These are phyloP conservation scores for Tardiomyces blankii DNA, from an alignment of 1,139 yeast species.

Conservation along the genomic window DNA sequence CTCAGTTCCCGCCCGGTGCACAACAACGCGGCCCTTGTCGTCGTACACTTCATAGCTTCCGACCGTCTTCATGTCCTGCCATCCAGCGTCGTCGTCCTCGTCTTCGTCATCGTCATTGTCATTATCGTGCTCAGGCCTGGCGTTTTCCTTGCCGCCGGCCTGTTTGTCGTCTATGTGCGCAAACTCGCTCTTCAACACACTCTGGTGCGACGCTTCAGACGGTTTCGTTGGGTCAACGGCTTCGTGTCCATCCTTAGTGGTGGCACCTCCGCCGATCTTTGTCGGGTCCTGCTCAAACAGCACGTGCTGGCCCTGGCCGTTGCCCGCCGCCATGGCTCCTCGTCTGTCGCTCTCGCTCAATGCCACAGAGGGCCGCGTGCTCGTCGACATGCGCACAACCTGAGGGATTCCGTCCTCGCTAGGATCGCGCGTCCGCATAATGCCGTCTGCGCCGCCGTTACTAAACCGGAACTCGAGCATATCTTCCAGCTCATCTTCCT, in stretches of 20 bases:
- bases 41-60: conserved; percentile 50
- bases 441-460: not conserved
- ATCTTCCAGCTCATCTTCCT: not conserved
- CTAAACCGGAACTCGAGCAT: not conserved
- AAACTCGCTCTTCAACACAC: not conserved
- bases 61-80: conserved; percentile 54
- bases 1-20: conserved; percentile 14
- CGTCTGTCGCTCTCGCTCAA: not conserved
- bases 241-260: not conserved
- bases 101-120: too few species aligned
- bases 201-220: not conserved
- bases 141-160: too few species aligned
- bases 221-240: not conserved
- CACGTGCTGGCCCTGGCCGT: not conserved
- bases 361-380: not conserved
- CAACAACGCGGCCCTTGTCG: conserved; percentile 41
- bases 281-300: not conserved
- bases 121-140: too few species aligned
- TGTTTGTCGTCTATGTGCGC: not conserved
- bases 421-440: not conserved
- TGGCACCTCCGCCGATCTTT: not conserved
- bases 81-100: conserved; percentile 25
- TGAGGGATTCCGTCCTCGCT: not conserved
- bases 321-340: too few species aligned
- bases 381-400: not conserved